Base-by-base conservation (phyloP, 2,329 filamentous ascomycete genomes). In the Penicillium sp. region DNA sequence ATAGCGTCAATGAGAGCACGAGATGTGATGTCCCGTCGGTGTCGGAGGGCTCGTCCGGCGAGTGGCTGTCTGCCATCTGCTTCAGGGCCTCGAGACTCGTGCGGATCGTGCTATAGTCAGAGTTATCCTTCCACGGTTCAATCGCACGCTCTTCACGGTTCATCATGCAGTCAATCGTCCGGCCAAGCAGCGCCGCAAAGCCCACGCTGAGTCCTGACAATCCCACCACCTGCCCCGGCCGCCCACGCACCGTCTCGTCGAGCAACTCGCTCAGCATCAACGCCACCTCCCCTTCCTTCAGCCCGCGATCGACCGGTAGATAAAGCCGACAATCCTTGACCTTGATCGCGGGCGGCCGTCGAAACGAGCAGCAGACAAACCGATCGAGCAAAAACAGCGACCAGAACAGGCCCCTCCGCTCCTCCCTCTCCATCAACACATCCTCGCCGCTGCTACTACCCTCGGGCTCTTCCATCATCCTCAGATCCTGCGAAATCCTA, bases 361-460 rank as follows among this genome's bases (percentile, higher is more conserved):
- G 69, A 7, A 73, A 70, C 3, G 73, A 76, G 60, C 76, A 78
- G 15, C 75, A 78, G 6, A 76, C 70, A 5, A 79, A 67, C 38
- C 71, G 72, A 58, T 79, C 77, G 1, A 78, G 66, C 7, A 79
- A 68, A 57, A 78, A 79, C 21, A 79, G 67, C 3, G 77, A 79
- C 77, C 77, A 79, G 51, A 78, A 79, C 0, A 74, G 70, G 11
- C 72, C 64, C 5, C 76, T 65, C n/a, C 74, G 68, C 59, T 79
- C 76, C 57, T 77, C 76, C 52, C 69, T 65, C 26, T 76, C 70
- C 5, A 62, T 3, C 35, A 15, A 15, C 35, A 15, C 2, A 13
- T 13, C 35, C 35, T 15, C 54, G 15, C 53, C 56, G 3, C 66
- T 35, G 6, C 75, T 65, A 31, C 49, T n/a, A 0, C 41, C 7